phyloP scores from a whole-genome alignment of 2,329 filamentous ascomycete species.

The Dactylellina cionopaga region DNA sequence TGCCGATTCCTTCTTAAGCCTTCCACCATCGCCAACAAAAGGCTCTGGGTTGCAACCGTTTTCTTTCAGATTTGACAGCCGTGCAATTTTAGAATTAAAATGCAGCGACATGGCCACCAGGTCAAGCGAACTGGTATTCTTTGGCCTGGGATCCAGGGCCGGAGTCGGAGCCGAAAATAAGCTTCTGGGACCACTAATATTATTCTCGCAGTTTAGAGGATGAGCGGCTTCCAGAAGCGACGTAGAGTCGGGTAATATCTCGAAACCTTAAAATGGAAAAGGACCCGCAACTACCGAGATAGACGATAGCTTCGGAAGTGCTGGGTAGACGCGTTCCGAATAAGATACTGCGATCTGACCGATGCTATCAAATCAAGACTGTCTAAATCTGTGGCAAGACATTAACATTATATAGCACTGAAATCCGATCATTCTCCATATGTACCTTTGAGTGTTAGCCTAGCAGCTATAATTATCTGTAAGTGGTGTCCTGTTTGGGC shows the following conservation, averaged over 20 bases:
- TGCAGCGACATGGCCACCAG: background rate
- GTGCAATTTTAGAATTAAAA: conserved; percentile 12
- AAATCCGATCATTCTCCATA: too few species aligned
- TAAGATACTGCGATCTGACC: background rate
- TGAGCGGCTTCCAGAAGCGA: conserved; percentile 33
- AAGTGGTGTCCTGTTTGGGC: too few species aligned
- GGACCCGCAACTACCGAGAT: conserved; percentile 22
- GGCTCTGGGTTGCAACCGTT: conserved; percentile 1
- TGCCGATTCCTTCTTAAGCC: background rate
- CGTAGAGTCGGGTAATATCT: conserved; percentile 32
- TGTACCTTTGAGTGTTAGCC: too few species aligned
- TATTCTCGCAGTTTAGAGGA: conserved; percentile 5
- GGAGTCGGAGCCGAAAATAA: conserved; percentile 24
- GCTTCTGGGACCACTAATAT: too few species aligned
- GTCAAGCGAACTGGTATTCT: background rate
- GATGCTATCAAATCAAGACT: too few species aligned
- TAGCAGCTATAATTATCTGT: too few species aligned
- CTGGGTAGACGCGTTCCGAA: background rate
- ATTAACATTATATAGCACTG: too few species aligned
- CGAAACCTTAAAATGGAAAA: conserved; percentile 10
- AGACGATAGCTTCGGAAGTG: background rate
- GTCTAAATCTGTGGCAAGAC: too few species aligned
- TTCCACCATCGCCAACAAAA: background rate
- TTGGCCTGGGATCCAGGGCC: background rate
- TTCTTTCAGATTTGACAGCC: background rate